These are phyloP conservation scores for Chloranthus sessilifolius DNA, from an alignment of 164 flowering plant genomes.

Conservation along the genomic window DNA sequence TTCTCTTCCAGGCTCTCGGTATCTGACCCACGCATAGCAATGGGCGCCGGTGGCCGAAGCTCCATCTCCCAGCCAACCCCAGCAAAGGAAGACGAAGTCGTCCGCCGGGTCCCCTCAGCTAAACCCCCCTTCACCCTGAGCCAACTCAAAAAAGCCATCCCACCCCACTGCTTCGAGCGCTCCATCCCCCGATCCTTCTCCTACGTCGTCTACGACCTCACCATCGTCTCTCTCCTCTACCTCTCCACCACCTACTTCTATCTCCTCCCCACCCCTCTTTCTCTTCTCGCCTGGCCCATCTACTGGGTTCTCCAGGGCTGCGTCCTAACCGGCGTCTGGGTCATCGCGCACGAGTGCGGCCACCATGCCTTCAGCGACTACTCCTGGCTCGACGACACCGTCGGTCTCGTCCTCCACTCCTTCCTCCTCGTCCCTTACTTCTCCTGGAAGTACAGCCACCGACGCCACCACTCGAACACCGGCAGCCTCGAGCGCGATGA, in stretches of 20 bases:
- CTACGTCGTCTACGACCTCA: slow-evolving; percentile 52
- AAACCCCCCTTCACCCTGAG: slow-evolving; percentile 68
- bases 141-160: slow-evolving; percentile 73
- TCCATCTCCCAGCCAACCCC: slow-evolving; percentile 28
- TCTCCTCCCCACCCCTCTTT: slow-evolving; percentile 41
- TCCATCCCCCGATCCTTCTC: slow-evolving; percentile 69
- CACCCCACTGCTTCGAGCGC: slow-evolving; percentile 80
- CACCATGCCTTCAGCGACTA: slow-evolving; percentile 86
- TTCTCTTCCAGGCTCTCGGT: not conserved
- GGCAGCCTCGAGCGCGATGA: slow-evolving; percentile 77
- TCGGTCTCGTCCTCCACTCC: slow-evolving; percentile 75
- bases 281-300: slow-evolving; percentile 56
- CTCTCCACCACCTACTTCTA: slow-evolving; percentile 47
- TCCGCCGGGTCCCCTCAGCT: slow-evolving; percentile 41
- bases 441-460: slow-evolving; percentile 89
- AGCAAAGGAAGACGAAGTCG: slow-evolving; percentile 23
- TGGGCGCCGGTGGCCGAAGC: slow-evolving; percentile 74
- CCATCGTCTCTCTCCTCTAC: slow-evolving; percentile 42
- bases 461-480: slow-evolving; percentile 86
- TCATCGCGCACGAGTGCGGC: slow-evolving; percentile 90
- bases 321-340: slow-evolving; percentile 78
- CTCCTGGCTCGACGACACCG: slow-evolving; percentile 82
- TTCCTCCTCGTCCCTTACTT: slow-evolving; percentile 77
- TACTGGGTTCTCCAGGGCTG: slow-evolving; percentile 70
- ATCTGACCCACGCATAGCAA: slow-evolving; percentile 5